Conservation (phyloP, 75 land plant genomes). For the Picea glauca region DNA sequence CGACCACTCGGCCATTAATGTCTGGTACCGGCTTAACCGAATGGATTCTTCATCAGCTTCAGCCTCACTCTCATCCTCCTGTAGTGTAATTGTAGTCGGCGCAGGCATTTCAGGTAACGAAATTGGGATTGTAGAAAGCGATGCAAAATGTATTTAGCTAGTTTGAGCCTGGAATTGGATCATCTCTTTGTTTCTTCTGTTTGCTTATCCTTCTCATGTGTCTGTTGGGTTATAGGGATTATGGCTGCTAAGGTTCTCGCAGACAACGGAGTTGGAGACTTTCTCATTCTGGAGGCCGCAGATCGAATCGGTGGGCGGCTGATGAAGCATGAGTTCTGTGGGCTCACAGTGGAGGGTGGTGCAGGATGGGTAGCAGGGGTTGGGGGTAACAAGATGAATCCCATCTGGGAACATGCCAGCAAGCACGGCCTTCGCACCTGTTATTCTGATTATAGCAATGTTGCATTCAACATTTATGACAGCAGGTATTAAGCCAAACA, state of each 20-base stretch:
- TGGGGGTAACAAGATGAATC: conserved; percentile 36
- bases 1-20: too few species aligned
- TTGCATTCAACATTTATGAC: conserved; percentile 35
- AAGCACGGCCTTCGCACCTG: conserved; percentile 24
- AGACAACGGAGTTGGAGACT: conserved; percentile 37
- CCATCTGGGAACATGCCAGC: conserved; percentile 41
- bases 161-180: too few species aligned
- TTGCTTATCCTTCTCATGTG: background rate
- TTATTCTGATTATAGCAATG: conserved; percentile 30
- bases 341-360: conserved; percentile 40
- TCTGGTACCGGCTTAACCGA: too few species aligned
- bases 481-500: too few species aligned
- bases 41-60: too few species aligned
- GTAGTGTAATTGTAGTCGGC: conserved; percentile 20
- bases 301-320: conserved; percentile 57
- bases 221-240: conserved; percentile 29
- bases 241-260: conserved; percentile 48
- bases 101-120: conserved; percentile 25
- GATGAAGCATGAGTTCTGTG: conserved; percentile 24
- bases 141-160: too few species aligned
- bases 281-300: conserved; percentile 61
- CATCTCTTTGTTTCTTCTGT: background rate
- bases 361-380: conserved; percentile 72
- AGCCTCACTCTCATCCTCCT: too few species aligned
- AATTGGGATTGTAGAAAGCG: too few species aligned